Conservation (phyloP, 1,284 basidiomycete species). For the Austroboletus olivaceoglutinosus region DNA sequence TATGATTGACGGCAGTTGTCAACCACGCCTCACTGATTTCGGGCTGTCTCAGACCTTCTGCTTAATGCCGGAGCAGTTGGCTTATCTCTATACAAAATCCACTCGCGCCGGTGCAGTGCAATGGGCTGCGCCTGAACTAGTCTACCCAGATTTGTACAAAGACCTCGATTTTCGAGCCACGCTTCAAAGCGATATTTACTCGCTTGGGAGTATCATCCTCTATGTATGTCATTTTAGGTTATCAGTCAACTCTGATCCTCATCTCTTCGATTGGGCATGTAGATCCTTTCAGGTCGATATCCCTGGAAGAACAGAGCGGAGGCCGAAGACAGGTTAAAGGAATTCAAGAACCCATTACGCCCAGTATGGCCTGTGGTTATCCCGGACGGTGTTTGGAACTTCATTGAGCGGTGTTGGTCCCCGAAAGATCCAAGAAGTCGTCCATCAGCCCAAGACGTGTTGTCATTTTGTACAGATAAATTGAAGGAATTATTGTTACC, state of each 20-base stretch:
- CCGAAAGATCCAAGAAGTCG: neutral
- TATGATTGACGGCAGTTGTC: neutral
- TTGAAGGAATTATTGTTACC: neutral
- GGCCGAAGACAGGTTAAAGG: neutral
- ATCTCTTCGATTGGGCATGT: neutral
- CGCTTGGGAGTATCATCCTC: slow-evolving; percentile 8
- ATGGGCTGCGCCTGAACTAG: neutral
- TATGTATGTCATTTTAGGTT: neutral
- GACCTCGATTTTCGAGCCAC: neutral
- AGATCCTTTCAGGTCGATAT: slow-evolving; percentile 2
- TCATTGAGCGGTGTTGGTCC: slow-evolving; percentile 12
- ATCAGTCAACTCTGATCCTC: neutral
- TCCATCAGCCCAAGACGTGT: slow-evolving; percentile 1
- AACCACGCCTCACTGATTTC: neutral
- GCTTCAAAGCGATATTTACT: slow-evolving; percentile 7
- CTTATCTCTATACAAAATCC: neutral
- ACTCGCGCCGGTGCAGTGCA: neutral
- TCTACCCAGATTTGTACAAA: neutral
- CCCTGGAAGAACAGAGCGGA: slow-evolving; percentile 1
- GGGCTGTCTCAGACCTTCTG: neutral
- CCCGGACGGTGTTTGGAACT: slow-evolving; percentile 4
- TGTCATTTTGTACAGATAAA: neutral
- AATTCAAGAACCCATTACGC: slow-evolving; percentile 5
- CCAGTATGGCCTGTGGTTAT: slow-evolving; percentile 2
- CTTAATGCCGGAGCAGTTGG: neutral